phyloP scores from a whole-genome alignment of 164 flowering plant species.

The Litsea cubeba region DNA sequence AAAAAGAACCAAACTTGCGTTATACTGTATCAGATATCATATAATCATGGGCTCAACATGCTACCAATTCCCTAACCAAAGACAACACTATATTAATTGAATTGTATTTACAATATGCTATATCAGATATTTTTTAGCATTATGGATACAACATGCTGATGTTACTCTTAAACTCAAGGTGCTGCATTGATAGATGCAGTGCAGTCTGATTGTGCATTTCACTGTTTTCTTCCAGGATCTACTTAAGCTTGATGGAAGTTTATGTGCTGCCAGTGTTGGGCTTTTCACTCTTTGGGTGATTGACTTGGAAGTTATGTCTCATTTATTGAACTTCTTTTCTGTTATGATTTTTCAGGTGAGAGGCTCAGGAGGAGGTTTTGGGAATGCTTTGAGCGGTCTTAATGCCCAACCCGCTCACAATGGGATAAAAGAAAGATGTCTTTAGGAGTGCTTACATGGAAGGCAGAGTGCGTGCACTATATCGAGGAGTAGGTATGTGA shows the following conservation, averaged over 20 bases:
- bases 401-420: slow-evolving; percentile 44
- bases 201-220: neutral
- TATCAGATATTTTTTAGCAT: neutral
- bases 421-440: slow-evolving; percentile 75
- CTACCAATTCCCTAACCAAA: neutral
- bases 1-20: too few species aligned
- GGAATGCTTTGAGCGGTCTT: slow-evolving; percentile 23
- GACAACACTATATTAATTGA: neutral
- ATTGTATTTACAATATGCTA: neutral
- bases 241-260: neutral
- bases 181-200: neutral
- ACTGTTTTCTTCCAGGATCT: neutral
- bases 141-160: neutral
- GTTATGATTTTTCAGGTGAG: slow-evolving; percentile 32
- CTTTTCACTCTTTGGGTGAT: neutral
- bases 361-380: slow-evolving; percentile 29
- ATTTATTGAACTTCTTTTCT: neutral
- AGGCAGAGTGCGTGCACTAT: slow-evolving; percentile 69
- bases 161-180: neutral
- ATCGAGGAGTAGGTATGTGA: slow-evolving; percentile 78
- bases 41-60: too few species aligned
- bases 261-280: neutral
- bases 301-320: neutral
- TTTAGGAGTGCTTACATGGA: slow-evolving; percentile 62
- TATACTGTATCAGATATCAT: too few species aligned